phyloP scores from a whole-genome alignment of 2,329 filamentous ascomycete species.

The Moelleriella libera region DNA sequence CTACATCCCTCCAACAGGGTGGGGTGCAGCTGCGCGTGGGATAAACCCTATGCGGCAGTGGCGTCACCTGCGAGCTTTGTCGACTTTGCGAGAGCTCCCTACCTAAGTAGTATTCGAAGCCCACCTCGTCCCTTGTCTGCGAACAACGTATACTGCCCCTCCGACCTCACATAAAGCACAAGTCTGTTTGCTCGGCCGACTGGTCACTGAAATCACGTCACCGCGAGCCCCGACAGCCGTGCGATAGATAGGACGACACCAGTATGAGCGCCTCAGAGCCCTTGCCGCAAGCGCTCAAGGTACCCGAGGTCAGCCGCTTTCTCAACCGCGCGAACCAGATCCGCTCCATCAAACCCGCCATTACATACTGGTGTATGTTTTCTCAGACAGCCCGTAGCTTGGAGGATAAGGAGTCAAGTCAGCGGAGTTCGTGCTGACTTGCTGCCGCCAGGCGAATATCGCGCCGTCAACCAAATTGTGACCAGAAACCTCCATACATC shows the following conservation, averaged over 20 bases:
- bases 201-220: no score
- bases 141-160: no score
- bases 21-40: no score
- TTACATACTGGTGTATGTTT: conserved; percentile 85
- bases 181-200: no score
- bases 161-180: no score
- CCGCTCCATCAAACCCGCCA: conserved; percentile 68
- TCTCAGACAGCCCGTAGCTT: neutral
- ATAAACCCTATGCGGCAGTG: no score
- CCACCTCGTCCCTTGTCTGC: no score
- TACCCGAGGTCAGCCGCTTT: conserved; percentile 73
- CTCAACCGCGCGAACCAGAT: conserved; percentile 74
- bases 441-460: conserved; percentile 58
- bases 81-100: no score
- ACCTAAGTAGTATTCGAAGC: no score
- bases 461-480: conserved; percentile 86
- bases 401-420: neutral
- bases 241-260: neutral
- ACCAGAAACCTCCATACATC: conserved; percentile 62
- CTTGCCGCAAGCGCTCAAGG: conserved; percentile 42
- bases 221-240: no score
- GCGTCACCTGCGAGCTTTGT: no score
- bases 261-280: conserved; percentile 46
- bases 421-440: neutral
- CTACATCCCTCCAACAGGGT: no score